Evolutionary conservation across 495 filamentous ascomycete species (phyloP).

Genomic region (Cladorrhinum samala): DNA sequence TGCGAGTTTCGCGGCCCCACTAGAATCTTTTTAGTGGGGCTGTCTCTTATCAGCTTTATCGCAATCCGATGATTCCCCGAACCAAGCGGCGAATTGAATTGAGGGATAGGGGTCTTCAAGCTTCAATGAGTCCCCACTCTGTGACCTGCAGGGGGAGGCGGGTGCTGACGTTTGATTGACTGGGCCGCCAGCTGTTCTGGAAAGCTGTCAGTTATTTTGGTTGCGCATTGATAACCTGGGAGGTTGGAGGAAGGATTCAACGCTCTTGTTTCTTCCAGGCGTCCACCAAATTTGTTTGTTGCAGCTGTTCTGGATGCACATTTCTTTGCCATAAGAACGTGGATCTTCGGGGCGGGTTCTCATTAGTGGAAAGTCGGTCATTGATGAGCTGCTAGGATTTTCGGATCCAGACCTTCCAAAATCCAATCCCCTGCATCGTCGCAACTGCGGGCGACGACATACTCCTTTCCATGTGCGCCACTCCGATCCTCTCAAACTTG

Average conservation of each 20-base stretch:
- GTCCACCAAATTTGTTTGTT: no score
- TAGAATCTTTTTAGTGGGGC: conserved; percentile 11
- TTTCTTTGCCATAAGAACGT: neutral
- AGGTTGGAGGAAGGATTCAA: no score
- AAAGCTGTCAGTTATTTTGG: neutral
- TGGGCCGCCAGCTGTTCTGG: neutral
- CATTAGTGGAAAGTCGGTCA: neutral
- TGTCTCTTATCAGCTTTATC: neutral
- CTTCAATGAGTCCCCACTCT: no score
- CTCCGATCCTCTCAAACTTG: no score
- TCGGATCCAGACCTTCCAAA: no score
- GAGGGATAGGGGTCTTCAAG: neutral
- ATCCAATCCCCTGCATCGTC: no score
- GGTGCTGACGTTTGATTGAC: neutral
- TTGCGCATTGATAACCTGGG: no score
- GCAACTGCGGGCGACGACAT: no score
- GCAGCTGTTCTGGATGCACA: neutral
- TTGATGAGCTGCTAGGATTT: no score
- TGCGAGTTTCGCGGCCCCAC: neutral
- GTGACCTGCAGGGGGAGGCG: neutral
- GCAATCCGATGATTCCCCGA: neutral
- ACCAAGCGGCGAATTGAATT: neutral
- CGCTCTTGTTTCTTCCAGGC: no score
- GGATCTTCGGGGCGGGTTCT: neutral
- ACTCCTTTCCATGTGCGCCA: no score